Conservation (phyloP, 2,329 filamentous ascomycete species). For the Colletotrichum eremochloae region DNA sequence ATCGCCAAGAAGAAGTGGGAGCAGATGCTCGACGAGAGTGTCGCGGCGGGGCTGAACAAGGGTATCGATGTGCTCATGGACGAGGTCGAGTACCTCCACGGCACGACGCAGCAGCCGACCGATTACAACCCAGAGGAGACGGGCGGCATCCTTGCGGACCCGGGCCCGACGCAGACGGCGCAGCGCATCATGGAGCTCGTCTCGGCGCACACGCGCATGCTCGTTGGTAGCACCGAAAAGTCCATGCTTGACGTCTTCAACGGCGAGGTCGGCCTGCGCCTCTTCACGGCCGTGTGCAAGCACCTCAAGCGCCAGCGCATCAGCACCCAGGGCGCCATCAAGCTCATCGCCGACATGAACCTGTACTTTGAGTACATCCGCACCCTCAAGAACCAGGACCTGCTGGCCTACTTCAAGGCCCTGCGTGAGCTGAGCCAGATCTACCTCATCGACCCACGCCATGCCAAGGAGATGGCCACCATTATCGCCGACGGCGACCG, state of each 20-base stretch:
- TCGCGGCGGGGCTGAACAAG: conserved; percentile 95
- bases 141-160: conserved; percentile 60
- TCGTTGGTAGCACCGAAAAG: conserved; percentile 95
- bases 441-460: conserved; percentile 87
- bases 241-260: conserved; percentile 99
- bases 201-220: conserved; percentile 89
- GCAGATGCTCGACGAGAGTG: conserved; percentile 97
- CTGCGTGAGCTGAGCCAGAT: conserved; percentile 94
- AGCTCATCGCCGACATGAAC: conserved; percentile 96
- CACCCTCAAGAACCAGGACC: conserved; percentile 83
- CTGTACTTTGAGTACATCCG: conserved; percentile 89
- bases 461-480: conserved; percentile 94
- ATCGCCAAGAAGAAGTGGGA: conserved; percentile 99
- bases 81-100: conserved; percentile 95
- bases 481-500: conserved; percentile 93
- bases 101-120: conserved; percentile 85
- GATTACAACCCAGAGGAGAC: conserved; percentile 84
- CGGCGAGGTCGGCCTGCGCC: conserved; percentile 92
- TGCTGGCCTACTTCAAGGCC: conserved; percentile 91
- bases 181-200: conserved; percentile 86
- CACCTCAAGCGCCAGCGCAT: conserved; percentile 97
- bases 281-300: conserved; percentile 95
- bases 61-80: conserved; percentile 99
- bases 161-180: conserved; percentile 85
- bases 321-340: conserved; percentile 89